These are phyloP conservation scores for Capillidium heterosporum DNA, from an alignment of 371 early-diverging fungal species.

Conservation along the genomic window DNA sequence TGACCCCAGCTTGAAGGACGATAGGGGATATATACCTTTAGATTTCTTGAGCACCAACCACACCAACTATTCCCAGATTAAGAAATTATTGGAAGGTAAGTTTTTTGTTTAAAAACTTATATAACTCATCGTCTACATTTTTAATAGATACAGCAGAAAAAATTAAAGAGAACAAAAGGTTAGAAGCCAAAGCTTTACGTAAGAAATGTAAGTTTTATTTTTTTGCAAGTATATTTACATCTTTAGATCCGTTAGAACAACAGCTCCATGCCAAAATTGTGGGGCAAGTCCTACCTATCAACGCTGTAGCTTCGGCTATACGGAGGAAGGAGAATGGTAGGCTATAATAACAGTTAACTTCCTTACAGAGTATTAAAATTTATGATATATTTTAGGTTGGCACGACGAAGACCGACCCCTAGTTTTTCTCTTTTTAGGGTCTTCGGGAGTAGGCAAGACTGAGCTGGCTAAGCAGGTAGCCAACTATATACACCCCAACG, in stretches of 20 bases:
- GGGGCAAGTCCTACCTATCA: conserved; percentile 46
- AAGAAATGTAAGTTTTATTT: neutral
- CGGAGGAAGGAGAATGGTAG: conserved; percentile 36
- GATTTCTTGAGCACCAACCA: neutral
- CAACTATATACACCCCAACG: conserved; percentile 71
- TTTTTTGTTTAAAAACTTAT: neutral
- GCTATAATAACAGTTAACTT: neutral
- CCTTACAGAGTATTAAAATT: too few relatives aligned
- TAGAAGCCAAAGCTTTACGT: neutral
- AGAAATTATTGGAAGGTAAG: neutral
- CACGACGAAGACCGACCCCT: conserved; percentile 42
- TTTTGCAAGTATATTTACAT: neutral
- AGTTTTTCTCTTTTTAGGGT: conserved; percentile 81
- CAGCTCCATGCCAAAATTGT: conserved; percentile 24
- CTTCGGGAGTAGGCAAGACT: conserved; percentile 79
- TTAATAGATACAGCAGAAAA: neutral
- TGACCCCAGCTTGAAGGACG: conserved; percentile 23
- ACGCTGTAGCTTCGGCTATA: conserved; percentile 37
- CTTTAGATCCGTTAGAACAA: conserved; percentile 25
- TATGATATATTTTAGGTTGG: conserved; percentile 14
- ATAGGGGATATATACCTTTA: conserved; percentile 11
- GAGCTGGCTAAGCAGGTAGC: conserved; percentile 79
- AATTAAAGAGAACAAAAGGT: neutral
- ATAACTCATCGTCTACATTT: neutral
- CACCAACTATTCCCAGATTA: neutral